Conservation (phyloP, 2,329 filamentous ascomycete species). For the Talaromyces marneffei region DNA sequence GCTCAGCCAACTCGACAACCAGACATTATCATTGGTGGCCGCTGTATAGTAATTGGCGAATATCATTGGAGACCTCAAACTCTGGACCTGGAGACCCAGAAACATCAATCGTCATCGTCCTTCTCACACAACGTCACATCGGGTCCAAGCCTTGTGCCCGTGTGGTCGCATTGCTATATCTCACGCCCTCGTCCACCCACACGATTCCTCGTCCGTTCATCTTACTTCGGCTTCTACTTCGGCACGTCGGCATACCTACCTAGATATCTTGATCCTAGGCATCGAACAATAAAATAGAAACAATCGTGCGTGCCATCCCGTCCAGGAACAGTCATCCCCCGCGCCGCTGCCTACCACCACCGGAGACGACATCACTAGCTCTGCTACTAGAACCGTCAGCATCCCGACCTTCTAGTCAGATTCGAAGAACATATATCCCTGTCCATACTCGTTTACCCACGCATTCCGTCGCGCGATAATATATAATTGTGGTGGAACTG, state of each 20-base stretch:
- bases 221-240: background rate
- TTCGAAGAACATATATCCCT: background rate
- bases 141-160: constrained; percentile 11
- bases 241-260: background rate
- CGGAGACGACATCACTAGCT: background rate
- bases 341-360: background rate
- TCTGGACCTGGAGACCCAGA: background rate
- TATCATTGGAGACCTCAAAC: background rate
- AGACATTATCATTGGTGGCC: background rate
- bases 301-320: background rate
- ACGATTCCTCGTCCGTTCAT: background rate
- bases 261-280: background rate
- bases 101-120: constrained; percentile 5
- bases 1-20: background rate
- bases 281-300: background rate
- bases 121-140: constrained; percentile 15
- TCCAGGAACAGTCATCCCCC: background rate
- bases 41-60: background rate
- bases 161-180: constrained; percentile 14
- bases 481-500: background rate
- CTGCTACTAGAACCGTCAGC: background rate
- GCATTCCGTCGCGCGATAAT: background rate
- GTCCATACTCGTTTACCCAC: background rate
- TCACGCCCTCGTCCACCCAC: background rate
- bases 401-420: background rate